Base-by-base conservation (phyloP, 495 filamentous ascomycete species). In the Parathielavia appendiculata region DNA sequence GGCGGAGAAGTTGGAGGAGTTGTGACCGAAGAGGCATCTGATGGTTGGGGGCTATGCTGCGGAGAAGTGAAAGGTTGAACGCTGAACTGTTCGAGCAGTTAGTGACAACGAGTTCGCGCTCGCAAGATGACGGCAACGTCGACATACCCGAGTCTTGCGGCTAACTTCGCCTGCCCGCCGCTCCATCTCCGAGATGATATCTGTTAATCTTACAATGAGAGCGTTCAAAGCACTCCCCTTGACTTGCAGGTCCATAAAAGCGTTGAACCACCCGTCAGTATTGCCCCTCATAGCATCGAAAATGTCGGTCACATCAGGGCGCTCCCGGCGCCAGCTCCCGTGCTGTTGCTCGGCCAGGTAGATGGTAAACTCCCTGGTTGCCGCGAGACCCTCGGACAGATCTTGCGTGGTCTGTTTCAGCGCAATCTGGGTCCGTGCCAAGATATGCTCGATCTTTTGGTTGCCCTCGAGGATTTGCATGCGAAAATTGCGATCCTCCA, bases 391-490 rank as follows among this genome's bases (percentile, higher is more conserved):
- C 60, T 92, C 88, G 44, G 79, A 72, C 22, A 95, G 79, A 70
- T 98, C 95, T 62, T 86, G 79, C 20, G 92, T 72, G 3, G 84
- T 79, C 63, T 90, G 88, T 30, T 88, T 82, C 70, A 96, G 86
- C 13, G 87, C 81, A 10, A 76, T 69, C 2, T 85, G 82, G 20
- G 92, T 95, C 47, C 91, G 80, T 48, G 83, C 81, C 59, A 95
- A 83, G 59, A 96, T 89, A 71, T 91, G 86, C 65, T 96, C 90
- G 56, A 98, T 95, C 69, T 87, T 88, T 66, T 90, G 86, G 67
- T 97, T 97, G 48, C 92, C 91, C 46, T 86, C 81, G 20, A 96
- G 74, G 43, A 97, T 90, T 54, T 90, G 81, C 22, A 82, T 69
- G 20, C 93, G 86, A 62, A 95, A 97, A 49, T 80, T 81, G 49